Conservation (phyloP, 1,284 basidiomycete species). For the Fistulinella staudtii region DNA sequence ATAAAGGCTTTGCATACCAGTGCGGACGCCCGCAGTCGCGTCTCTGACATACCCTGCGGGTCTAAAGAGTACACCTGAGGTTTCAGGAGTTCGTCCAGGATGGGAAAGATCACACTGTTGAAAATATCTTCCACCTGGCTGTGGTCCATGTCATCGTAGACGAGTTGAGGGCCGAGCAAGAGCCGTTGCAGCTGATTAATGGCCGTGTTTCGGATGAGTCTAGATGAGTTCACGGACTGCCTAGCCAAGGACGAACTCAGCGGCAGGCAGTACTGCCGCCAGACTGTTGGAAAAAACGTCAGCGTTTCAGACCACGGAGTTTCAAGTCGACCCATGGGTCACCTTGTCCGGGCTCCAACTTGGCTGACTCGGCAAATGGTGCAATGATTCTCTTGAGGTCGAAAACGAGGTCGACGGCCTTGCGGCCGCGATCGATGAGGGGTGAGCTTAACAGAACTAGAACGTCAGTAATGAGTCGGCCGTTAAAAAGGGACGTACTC, state of each 20-base stretch:
- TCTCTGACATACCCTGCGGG: constrained; percentile 86
- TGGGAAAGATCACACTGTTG: constrained; percentile 86
- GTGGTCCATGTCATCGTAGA: constrained; percentile 54
- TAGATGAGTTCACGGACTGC: constrained; percentile 83
- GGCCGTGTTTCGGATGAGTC: constrained; percentile 83
- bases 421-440: constrained; percentile 73
- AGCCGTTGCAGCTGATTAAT: constrained; percentile 86
- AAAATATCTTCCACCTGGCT: constrained; percentile 80
- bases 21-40: constrained; percentile 81
- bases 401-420: constrained; percentile 79
- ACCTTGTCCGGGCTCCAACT: constrained; percentile 50
- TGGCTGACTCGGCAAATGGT: constrained; percentile 47
- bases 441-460: constrained; percentile 54
- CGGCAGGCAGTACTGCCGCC: constrained; percentile 80
- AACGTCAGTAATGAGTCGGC: constrained; percentile 5
- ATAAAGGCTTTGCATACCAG: constrained; percentile 94
- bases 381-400: constrained; percentile 65
- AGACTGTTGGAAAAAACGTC: constrained; percentile 48
- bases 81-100: constrained; percentile 89
- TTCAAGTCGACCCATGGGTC: constrained; percentile 11
- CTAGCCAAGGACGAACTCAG: constrained; percentile 74
- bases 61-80: constrained; percentile 79
- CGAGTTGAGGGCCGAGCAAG: constrained; percentile 75
- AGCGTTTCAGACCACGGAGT: constrained; percentile 5
- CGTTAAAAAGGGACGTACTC: constrained; percentile 40